These are phyloP conservation scores for Euphorbia corollata DNA, from an alignment of 441 rosid genomes.

Conservation along the genomic window DNA sequence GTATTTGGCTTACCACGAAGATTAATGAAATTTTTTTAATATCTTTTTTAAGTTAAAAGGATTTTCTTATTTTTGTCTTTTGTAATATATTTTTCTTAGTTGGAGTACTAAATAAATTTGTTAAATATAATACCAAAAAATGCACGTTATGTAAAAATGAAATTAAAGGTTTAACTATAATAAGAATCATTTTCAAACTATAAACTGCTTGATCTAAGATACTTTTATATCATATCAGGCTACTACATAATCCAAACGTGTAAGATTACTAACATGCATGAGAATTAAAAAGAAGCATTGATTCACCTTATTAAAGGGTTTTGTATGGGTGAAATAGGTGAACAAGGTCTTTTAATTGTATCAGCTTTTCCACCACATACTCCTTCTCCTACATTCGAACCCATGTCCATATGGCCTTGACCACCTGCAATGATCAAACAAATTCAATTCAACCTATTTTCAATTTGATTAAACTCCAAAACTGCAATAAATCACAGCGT, in stretches of 20 bases:
- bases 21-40: no score
- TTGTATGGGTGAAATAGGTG: conserved; percentile 22
- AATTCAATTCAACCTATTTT: conserved; percentile 19
- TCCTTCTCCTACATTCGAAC: conserved; percentile 29
- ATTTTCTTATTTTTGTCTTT: no score
- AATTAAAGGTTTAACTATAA: no score
- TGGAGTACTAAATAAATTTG: no score
- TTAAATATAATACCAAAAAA: no score
- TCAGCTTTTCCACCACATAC: conserved; percentile 29
- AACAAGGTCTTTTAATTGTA: conserved; percentile 15
- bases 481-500: conserved; percentile 15
- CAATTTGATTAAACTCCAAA: conserved; percentile 10
- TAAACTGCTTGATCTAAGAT: not conserved
- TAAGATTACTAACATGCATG: no score
- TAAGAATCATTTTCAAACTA: not conserved
- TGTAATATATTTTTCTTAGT: no score
- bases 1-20: no score
- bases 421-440: conserved; percentile 38
- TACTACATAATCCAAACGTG: not conserved
- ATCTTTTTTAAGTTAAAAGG: no score
- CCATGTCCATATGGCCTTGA: conserved; percentile 39
- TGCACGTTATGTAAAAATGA: no score
- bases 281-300: no score
- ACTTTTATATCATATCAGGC: not conserved
- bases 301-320: conserved; percentile 30